These are phyloP conservation scores for Homolaphlyctis polyrhiza DNA, from an alignment of 371 early-diverging fungal species.

Conservation along the genomic window DNA sequence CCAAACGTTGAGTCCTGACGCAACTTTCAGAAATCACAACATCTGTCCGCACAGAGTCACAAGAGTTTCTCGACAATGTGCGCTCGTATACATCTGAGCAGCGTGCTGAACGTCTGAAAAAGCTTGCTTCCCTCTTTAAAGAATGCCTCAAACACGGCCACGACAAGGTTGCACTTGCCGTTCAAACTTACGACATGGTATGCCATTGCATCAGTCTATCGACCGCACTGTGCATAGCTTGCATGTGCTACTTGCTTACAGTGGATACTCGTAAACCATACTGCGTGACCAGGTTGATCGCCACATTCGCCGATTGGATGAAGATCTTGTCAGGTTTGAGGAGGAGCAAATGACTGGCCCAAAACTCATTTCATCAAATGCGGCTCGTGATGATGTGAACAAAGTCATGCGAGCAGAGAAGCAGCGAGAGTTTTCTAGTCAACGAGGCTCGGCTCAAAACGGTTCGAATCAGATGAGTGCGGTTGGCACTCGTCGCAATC, in stretches of 20 bases:
- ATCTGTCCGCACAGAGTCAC: slow-evolving; percentile 19
- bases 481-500: too few relatives aligned
- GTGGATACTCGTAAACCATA: background rate
- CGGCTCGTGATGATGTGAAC: background rate
- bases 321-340: slow-evolving; percentile 83
- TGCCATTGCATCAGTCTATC: slow-evolving; percentile 4
- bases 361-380: slow-evolving; percentile 9
- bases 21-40: slow-evolving; percentile 9
- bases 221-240: too few relatives aligned
- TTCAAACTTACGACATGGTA: slow-evolving; percentile 88
- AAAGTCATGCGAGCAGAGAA: slow-evolving; percentile 9
- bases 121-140: slow-evolving; percentile 41
- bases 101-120: slow-evolving; percentile 53
- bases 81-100: slow-evolving; percentile 34
- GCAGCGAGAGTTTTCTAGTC: background rate
- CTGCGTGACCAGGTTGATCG: slow-evolving; percentile 65
- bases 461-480: too few relatives aligned
- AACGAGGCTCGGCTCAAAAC: too few relatives aligned
- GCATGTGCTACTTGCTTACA: background rate
- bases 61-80: slow-evolving; percentile 23
- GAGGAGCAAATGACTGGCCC: slow-evolving; percentile 75
- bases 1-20: too few relatives aligned
- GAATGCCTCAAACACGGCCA: slow-evolving; percentile 82
- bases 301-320: slow-evolving; percentile 85
- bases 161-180: slow-evolving; percentile 87